phyloP scores from a whole-genome alignment of 805 yeast species.

The Jamesozyma hellenica region DNA sequence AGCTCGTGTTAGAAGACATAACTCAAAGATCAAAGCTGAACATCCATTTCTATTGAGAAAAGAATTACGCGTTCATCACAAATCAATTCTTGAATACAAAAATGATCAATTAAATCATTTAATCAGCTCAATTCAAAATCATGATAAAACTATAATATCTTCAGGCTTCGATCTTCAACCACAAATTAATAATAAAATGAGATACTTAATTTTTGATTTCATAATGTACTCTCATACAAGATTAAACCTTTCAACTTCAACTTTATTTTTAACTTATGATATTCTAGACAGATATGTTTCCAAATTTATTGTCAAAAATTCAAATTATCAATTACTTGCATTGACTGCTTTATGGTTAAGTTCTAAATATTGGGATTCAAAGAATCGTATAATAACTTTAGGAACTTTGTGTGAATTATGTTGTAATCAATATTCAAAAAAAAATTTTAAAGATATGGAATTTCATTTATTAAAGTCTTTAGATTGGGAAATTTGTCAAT shows the following conservation, averaged over 20 bases:
- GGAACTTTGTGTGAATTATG: conserved; percentile 45
- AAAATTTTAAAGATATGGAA: conserved; percentile 58
- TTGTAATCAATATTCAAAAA: conserved; percentile 46
- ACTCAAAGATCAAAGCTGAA: conserved; percentile 12
- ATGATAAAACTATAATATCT: conserved; percentile 5
- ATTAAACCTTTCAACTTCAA: conserved; percentile 52
- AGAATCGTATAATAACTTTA: conserved; percentile 50
- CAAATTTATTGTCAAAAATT: conserved; percentile 64
- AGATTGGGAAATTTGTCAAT: conserved; percentile 49
- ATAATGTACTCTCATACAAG: conserved; percentile 62
- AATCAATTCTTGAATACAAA: conserved; percentile 37
- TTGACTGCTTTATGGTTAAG: conserved; percentile 87
- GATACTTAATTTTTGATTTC: conserved; percentile 74
- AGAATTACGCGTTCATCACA: conserved; percentile 40
- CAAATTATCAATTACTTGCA: conserved; percentile 78
- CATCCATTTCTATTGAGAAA: conserved; percentile 32
- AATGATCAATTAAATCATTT: conserved; percentile 32
- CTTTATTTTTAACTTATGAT: conserved; percentile 55
- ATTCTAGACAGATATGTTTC: conserved; percentile 82
- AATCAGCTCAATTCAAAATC: conserved; percentile 8
- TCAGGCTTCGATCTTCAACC: conserved; percentile 31
- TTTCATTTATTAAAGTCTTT: conserved; percentile 52
- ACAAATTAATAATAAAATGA: conserved; percentile 40
- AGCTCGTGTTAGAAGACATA: conserved; percentile 16
- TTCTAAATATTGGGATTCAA: conserved; percentile 61